Percentiles rank a stretch among this genome's conserved stretches.
Conservation (phyloP, 1,284 basidiomycete species). For the Cutaneotrichosporon sp. region DNA sequence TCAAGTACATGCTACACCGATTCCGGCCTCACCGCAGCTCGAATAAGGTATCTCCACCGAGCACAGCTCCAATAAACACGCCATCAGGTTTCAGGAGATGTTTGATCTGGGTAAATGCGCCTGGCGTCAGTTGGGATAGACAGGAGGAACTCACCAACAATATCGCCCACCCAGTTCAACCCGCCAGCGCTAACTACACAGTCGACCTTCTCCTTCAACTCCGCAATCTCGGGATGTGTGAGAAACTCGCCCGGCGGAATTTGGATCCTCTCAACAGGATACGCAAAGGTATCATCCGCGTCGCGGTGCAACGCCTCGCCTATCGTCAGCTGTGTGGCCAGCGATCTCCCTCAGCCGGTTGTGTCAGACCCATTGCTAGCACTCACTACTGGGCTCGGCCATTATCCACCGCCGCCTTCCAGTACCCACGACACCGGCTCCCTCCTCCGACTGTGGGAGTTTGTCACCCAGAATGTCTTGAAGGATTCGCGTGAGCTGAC, state of each 20-base stretch:
- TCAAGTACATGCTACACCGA: no score
- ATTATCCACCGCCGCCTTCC: conserved; percentile 52
- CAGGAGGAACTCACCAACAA: conserved; percentile 63
- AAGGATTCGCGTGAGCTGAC: conserved; percentile 81
- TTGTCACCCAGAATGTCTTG: conserved; percentile 62
- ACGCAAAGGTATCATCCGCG: conserved; percentile 22
- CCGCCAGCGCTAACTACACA: conserved; percentile 86
- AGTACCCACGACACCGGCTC: conserved; percentile 8
- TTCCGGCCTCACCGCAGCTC: conserved; percentile 67
- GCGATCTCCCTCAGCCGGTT: no score
- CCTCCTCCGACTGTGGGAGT: conserved; percentile 55
- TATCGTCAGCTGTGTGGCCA: conserved; percentile 10
- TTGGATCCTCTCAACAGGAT: conserved; percentile 30
- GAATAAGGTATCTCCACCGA: conserved; percentile 95
- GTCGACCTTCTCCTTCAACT: conserved; percentile 65
- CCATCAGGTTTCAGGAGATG: conserved; percentile 86
- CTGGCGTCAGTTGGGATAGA: conserved; percentile 48
- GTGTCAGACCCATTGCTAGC: no score
- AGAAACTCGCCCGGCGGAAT: conserved; percentile 32
- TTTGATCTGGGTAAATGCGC: conserved; percentile 82
- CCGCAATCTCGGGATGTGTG: conserved; percentile 50
- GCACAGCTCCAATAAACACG: conserved; percentile 87
- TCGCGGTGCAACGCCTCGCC: conserved; percentile 60
- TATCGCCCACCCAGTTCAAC: conserved; percentile 97
- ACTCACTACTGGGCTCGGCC: conserved; percentile 76